Percentiles rank a stretch among this genome's conserved stretches.
Conservation (phyloP, 345 rosid genomes). For the Hirschfeldia incana region DNA sequence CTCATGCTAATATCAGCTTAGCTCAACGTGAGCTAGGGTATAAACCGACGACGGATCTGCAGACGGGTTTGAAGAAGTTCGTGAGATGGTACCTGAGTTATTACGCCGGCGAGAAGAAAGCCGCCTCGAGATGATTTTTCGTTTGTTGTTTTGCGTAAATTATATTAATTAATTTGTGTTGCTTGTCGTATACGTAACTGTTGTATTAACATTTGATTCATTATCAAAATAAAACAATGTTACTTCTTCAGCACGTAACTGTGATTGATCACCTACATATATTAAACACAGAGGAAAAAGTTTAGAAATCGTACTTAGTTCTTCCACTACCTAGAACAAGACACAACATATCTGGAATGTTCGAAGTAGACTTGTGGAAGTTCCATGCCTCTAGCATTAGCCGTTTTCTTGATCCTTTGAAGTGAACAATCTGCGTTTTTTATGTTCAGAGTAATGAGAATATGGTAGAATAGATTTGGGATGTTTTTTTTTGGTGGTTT, state of each 20-base stretch:
- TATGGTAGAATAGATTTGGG: not conserved
- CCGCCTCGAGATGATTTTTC: constrained; percentile 43
- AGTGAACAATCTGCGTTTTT: constrained; percentile 72
- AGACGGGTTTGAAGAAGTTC: constrained; percentile 85
- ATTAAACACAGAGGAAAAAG: not conserved
- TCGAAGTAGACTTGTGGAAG: constrained; percentile 50
- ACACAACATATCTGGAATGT: constrained; percentile 77
- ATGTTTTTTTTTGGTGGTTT: not conserved
- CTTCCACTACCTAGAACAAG: constrained; percentile 84
- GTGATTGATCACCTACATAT: not conserved
- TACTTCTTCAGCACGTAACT: not conserved
- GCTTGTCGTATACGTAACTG: not conserved
- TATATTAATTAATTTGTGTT: not conserved
- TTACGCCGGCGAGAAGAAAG: constrained; percentile 59
- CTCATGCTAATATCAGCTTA: constrained; percentile 89
- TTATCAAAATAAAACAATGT: not conserved
- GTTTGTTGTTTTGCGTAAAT: not conserved
- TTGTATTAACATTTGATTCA: not conserved
- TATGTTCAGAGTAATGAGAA: not conserved
- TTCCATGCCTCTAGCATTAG: constrained; percentile 97
- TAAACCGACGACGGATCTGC: constrained; percentile 86
- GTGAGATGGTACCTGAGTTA: constrained; percentile 85
- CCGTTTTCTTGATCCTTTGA: constrained; percentile 96
- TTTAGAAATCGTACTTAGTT: constrained; percentile 83
- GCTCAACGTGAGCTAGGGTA: constrained; percentile 82